Evolutionary conservation across 192 early-diverging fungal species (phyloP).

Genomic region (Coemansia sp.): DNA sequence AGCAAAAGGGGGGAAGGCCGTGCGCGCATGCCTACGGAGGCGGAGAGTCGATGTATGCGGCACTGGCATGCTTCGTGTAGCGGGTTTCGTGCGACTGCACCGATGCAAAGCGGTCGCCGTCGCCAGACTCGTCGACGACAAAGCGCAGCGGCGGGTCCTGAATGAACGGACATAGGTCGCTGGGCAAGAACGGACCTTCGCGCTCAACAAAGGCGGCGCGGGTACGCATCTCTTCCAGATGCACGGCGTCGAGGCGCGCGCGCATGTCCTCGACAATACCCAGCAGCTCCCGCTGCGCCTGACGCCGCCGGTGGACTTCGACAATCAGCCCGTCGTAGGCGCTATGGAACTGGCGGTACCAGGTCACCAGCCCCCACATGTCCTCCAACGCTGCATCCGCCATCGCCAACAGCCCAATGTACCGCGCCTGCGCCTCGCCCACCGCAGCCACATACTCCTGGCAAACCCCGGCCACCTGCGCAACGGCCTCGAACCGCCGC

Average conservation of each 20-base stretch:
- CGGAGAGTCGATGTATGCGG: too few relatives aligned
- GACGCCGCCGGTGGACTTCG: constrained; percentile 41
- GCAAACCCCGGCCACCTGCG: constrained; percentile 7
- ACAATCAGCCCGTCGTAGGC: constrained; percentile 40
- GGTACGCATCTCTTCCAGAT: constrained; percentile 26
- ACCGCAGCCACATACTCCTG: constrained; percentile 6
- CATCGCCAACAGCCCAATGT: constrained; percentile 1
- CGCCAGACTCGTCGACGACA: constrained; percentile 32
- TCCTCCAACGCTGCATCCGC: constrained; percentile 29
- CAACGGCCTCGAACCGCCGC: constrained; percentile 18
- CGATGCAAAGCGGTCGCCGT: constrained; percentile 24
- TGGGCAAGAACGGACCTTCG: constrained; percentile 38
- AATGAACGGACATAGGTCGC: constrained; percentile 49
- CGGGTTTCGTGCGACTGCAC: constrained; percentile 46
- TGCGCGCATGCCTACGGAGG: neutral
- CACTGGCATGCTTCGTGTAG: too few relatives aligned
- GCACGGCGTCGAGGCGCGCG: constrained; percentile 21
- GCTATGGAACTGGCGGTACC: constrained; percentile 45
- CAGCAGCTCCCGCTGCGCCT: constrained; percentile 25
- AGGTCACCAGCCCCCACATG: constrained; percentile 38
- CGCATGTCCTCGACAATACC: constrained; percentile 40
- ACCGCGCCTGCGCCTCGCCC: constrained; percentile 14
- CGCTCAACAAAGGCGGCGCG: constrained; percentile 36
- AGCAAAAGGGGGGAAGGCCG: neutral
- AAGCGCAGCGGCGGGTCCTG: constrained; percentile 46